Evolutionary conservation across 1,139 yeast species (phyloP).

Genomic region (Kodamaea suecica): DNA sequence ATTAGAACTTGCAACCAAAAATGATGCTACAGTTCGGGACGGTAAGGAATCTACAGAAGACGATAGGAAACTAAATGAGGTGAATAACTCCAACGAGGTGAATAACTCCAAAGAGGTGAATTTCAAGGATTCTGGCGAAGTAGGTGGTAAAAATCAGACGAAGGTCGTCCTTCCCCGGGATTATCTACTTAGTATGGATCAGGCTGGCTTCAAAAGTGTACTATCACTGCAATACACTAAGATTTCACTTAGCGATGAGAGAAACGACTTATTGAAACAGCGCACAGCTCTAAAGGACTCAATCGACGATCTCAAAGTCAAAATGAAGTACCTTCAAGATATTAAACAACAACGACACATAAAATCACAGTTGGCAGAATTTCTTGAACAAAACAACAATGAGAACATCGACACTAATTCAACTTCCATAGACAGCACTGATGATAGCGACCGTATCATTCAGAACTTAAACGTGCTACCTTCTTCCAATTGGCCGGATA

Average conservation of each 20-base stretch:
- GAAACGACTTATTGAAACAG: conserved; percentile 21
- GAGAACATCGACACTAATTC: too few species aligned
- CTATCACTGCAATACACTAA: conserved; percentile 20
- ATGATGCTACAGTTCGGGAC: background rate
- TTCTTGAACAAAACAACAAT: conserved; percentile 24
- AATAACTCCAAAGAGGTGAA: background rate
- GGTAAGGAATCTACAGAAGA: too few species aligned
- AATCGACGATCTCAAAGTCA: conserved; percentile 22
- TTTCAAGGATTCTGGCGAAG: too few species aligned
- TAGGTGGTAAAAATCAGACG: background rate
- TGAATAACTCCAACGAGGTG: background rate
- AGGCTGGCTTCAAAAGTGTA: background rate
- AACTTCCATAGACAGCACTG: background rate
- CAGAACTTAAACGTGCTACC: conserved; percentile 35
- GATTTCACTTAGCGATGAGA: conserved; percentile 17
- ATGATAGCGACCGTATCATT: conserved; percentile 5
- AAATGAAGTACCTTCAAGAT: conserved; percentile 18
- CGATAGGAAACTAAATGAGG: too few species aligned
- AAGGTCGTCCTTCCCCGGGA: background rate
- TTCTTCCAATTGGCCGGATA: conserved; percentile 32
- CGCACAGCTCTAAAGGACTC: conserved; percentile 19
- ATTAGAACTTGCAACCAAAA: conserved; percentile 4
- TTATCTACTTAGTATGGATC: background rate
- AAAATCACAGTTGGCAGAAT: conserved; percentile 18
- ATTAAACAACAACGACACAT: conserved; percentile 15